Conservation (phyloP, 139 green algal species). For the Bryopsis sp. region DNA sequence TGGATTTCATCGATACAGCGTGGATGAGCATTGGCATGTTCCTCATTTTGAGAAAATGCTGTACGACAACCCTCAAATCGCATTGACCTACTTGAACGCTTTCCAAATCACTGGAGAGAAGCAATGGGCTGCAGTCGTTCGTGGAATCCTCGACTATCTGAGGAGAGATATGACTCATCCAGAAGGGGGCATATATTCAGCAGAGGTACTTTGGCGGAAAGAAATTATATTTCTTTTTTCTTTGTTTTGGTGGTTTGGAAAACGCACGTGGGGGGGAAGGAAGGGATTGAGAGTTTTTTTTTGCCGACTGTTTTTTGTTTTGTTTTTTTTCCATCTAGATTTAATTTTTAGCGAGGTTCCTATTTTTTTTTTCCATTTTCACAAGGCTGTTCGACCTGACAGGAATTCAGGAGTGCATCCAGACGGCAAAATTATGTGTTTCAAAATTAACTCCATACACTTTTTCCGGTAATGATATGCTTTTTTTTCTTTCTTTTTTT, state of each 20-base stretch:
- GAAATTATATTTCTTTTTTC: neutral
- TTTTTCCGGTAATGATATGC: too few relatives aligned
- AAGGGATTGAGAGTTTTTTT: too few relatives aligned
- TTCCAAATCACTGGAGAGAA: conserved; percentile 49
- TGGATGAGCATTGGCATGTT: conserved; percentile 65
- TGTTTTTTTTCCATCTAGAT: too few relatives aligned
- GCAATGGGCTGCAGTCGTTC: conserved; percentile 36
- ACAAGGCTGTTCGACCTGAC: too few relatives aligned
- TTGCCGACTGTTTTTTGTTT: too few relatives aligned
- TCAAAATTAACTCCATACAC: too few relatives aligned
- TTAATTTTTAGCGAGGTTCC: too few relatives aligned
- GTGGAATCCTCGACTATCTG: conserved; percentile 80
- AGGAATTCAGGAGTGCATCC: too few relatives aligned
- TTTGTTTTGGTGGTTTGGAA: too few relatives aligned
- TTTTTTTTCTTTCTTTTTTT: neutral
- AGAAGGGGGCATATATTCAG: conserved; percentile 70
- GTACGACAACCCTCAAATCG: conserved; percentile 85
- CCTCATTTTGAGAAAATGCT: conserved; percentile 94
- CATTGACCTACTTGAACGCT: conserved; percentile 52
- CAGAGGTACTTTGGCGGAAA: conserved; percentile 26
- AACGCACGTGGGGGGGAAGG: too few relatives aligned
- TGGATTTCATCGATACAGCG: conserved; percentile 81
- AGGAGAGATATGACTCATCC: conserved; percentile 65
- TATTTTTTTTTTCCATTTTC: too few relatives aligned
- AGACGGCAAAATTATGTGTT: too few relatives aligned